Evolutionary conservation across 2,329 filamentous ascomycete genomes (phyloP).

Genomic region (Cytospora piceicola): DNA sequence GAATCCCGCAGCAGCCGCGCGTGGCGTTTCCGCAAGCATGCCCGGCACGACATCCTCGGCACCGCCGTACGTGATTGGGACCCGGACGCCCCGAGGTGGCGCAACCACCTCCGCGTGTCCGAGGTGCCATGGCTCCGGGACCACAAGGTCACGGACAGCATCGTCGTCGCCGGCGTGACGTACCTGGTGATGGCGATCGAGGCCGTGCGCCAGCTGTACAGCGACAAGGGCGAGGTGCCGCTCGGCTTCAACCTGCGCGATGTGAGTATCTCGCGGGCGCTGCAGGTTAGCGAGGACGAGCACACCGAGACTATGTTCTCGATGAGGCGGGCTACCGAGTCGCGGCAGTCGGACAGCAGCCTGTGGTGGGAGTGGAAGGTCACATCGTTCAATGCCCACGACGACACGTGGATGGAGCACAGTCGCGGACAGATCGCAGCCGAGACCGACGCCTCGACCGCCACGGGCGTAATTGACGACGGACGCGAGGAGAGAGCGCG

Average conservation of each 20-base stretch:
- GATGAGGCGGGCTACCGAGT: constrained; percentile 22
- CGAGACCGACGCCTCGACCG: constrained; percentile 18
- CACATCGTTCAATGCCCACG: constrained; percentile 22
- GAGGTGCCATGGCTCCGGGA: constrained; percentile 44
- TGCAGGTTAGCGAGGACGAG: constrained; percentile 29
- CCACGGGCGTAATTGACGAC: constrained; percentile 19
- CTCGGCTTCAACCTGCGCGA: constrained; percentile 27
- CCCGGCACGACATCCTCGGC: constrained; percentile 47
- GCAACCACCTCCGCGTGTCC: constrained; percentile 36
- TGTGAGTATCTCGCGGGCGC: constrained; percentile 24
- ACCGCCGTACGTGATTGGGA: constrained; percentile 39
- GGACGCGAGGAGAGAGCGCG: constrained; percentile 20
- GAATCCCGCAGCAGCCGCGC: constrained; percentile 42
- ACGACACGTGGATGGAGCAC: constrained; percentile 25
- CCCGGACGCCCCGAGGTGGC: constrained; percentile 41
- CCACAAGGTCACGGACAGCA: constrained; percentile 35
- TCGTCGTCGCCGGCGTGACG: constrained; percentile 33
- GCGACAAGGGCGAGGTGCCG: constrained; percentile 10
- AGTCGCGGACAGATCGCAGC: constrained; percentile 21
- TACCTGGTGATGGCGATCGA: constrained; percentile 32
- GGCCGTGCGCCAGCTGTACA: constrained; percentile 31
- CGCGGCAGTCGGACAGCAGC: constrained; percentile 24
- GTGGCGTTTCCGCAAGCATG: constrained; percentile 41
- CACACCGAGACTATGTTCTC: constrained; percentile 24
- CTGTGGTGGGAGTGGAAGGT: constrained; percentile 28